Percentiles rank a stretch among this genome's conserved stretches.
Evolutionary conservation across 768 basidiomycete genomes (phyloP).

Genomic region (Mycena haematopus): DNA sequence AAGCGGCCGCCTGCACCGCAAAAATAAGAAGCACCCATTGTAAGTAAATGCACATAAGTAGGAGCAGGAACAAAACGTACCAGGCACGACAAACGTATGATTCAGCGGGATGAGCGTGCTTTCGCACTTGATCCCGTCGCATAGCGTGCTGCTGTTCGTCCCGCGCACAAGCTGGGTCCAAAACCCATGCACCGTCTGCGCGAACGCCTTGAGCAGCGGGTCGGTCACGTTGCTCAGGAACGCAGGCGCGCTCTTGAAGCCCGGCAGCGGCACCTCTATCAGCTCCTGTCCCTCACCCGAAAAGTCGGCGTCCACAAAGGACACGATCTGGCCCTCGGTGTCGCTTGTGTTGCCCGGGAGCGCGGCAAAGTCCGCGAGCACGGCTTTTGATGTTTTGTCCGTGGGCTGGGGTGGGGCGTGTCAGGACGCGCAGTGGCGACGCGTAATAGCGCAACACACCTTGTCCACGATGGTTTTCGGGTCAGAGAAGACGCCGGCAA

Average conservation of each 20-base stretch:
- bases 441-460: constrained; percentile 33
- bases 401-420: constrained; percentile 63
- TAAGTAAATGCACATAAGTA: background rate
- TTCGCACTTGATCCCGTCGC: constrained; percentile 63
- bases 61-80: constrained; percentile 44
- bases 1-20: constrained; percentile 65
- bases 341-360: constrained; percentile 33
- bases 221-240: constrained; percentile 77
- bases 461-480: constrained; percentile 91
- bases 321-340: constrained; percentile 69
- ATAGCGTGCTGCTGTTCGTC: constrained; percentile 75
- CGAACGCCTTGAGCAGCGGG: constrained; percentile 71
- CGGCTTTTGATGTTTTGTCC: constrained; percentile 63
- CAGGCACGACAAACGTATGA: constrained; percentile 90
- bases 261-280: constrained; percentile 60
- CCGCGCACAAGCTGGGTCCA: constrained; percentile 82
- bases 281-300: constrained; percentile 88
- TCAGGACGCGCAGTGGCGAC: background rate
- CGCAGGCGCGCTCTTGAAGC: constrained; percentile 66
- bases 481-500: constrained; percentile 78
- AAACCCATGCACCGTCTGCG: constrained; percentile 82
- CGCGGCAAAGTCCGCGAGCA: constrained; percentile 68
- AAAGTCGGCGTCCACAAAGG: constrained; percentile 79
- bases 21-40: background rate
- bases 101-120: constrained; percentile 90